Conservation (phyloP, 768 basidiomycete genomes). For the Russula griseocarnosa region DNA sequence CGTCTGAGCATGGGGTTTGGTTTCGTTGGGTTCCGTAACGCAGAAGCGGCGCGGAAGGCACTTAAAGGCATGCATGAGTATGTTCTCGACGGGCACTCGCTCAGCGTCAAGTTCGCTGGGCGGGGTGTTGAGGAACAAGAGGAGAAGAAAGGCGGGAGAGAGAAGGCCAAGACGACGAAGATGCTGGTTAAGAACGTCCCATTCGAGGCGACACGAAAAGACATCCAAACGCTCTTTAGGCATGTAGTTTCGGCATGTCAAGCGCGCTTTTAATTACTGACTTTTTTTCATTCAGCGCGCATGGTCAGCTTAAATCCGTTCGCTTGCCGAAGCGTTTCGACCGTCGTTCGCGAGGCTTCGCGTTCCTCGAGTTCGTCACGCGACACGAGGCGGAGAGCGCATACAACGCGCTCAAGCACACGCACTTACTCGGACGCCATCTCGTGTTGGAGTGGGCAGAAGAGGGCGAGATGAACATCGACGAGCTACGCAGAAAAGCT, state of each 20-base stretch:
- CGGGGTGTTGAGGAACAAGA: slow-evolving; percentile 64
- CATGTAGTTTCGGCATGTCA: slow-evolving; percentile 38
- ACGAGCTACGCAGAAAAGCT: slow-evolving; percentile 70
- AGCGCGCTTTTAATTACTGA: neutral
- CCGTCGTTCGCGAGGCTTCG: slow-evolving; percentile 86
- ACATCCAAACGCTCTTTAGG: slow-evolving; percentile 86
- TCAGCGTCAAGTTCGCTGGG: slow-evolving; percentile 84
- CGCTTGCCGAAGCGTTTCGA: slow-evolving; percentile 92
- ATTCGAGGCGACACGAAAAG: slow-evolving; percentile 93
- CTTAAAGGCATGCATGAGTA: slow-evolving; percentile 75
- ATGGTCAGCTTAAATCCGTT: slow-evolving; percentile 91
- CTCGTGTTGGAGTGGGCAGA: slow-evolving; percentile 90
- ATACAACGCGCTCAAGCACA: slow-evolving; percentile 81
- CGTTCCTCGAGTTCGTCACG: slow-evolving; percentile 91
- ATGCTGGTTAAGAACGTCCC: slow-evolving; percentile 98
- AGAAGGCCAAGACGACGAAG: slow-evolving; percentile 68
- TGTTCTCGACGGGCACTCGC: slow-evolving; percentile 79
- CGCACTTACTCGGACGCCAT: slow-evolving; percentile 94
- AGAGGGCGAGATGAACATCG: slow-evolving; percentile 74
- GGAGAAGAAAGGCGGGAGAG: slow-evolving; percentile 38
- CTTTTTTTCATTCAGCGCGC: slow-evolving; percentile 49
- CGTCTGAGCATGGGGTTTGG: slow-evolving; percentile 94
- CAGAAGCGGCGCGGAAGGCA: slow-evolving; percentile 68
- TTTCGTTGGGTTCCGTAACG: slow-evolving; percentile 84
- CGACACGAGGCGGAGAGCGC: slow-evolving; percentile 88